phyloP scores from a whole-genome alignment of 1,284 basidiomycete species.

The Marasmius sp. region DNA sequence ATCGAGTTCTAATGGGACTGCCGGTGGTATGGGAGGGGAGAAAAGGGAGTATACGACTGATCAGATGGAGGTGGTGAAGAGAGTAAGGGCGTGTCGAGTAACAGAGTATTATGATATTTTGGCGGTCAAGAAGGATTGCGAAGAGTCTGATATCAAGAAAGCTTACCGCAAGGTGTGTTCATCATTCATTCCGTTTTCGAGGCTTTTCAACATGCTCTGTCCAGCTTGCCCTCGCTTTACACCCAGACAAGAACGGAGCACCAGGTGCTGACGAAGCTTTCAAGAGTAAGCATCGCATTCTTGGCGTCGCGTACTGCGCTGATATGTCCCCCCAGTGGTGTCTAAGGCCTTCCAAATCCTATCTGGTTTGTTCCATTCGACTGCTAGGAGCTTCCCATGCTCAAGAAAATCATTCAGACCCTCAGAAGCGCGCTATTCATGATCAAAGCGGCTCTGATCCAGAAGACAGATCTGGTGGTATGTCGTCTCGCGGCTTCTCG shows the following conservation, averaged over 20 bases:
- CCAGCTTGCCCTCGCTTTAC: constrained; percentile 88
- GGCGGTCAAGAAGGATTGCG: constrained; percentile 79
- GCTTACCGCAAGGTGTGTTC: constrained; percentile 90
- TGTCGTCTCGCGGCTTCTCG: constrained; percentile 60
- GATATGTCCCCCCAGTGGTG: constrained; percentile 66
- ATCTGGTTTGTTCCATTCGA: constrained; percentile 53
- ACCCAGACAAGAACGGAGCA: constrained; percentile 98
- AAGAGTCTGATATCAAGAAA: constrained; percentile 92
- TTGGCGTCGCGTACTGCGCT: constrained; percentile 5
- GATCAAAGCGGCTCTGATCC: constrained; percentile 88
- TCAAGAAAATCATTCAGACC: constrained; percentile 47
- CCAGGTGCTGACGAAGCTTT: constrained; percentile 99
- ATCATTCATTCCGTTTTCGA: constrained; percentile 9
- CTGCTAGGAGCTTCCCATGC: constrained; percentile 1
- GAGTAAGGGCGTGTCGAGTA: constrained; percentile 82
- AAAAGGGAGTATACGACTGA: constrained; percentile 88
- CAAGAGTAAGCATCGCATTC: constrained; percentile 63
- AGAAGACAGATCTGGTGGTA: constrained; percentile 74
- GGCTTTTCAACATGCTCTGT: constrained; percentile 8
- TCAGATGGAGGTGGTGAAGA: constrained; percentile 83
- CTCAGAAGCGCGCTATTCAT: constrained; percentile 88
- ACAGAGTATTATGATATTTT: constrained; percentile 96
- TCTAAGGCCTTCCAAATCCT: constrained; percentile 97
- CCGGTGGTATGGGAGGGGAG: constrained; percentile 57
- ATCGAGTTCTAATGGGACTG: constrained; percentile 44